phyloP scores from a whole-genome alignment of 257 asterid species.

The Anisodus tanguticus region DNA sequence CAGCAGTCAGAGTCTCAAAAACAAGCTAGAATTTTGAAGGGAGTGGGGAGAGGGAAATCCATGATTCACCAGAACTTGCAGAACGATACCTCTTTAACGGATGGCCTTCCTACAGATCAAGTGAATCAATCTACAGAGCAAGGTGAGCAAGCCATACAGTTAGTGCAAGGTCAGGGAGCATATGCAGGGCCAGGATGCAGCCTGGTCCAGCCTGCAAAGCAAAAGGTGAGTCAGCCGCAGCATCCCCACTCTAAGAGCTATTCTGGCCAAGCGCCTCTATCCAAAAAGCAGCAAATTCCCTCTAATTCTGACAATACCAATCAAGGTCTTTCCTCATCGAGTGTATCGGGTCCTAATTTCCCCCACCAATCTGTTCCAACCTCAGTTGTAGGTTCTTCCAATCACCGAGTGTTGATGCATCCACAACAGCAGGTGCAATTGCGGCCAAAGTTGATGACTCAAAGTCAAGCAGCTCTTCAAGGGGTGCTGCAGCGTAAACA shows the following conservation, averaged over 20 bases:
- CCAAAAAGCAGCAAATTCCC: constrained; percentile 52
- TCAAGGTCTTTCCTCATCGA: constrained; percentile 56
- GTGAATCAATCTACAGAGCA: constrained; percentile 55
- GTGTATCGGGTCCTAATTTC: constrained; percentile 48
- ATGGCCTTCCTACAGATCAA: constrained; percentile 62
- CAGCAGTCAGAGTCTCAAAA: constrained; percentile 68
- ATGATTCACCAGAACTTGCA: constrained; percentile 59
- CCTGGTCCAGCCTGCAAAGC: constrained; percentile 57
- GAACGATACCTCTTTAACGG: constrained; percentile 54
- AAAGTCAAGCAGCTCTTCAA: constrained; percentile 55
- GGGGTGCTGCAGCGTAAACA: constrained; percentile 56
- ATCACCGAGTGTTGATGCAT: constrained; percentile 41
- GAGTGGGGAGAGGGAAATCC: constrained; percentile 69
- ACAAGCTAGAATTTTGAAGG: constrained; percentile 70
- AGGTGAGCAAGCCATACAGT: constrained; percentile 52
- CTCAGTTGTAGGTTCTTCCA: constrained; percentile 47
- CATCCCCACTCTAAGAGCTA: constrained; percentile 58
- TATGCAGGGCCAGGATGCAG: constrained; percentile 49
- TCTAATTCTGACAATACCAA: constrained; percentile 55
- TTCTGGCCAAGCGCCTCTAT: background rate
- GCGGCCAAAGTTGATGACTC: constrained; percentile 63
- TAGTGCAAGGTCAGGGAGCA: constrained; percentile 53
- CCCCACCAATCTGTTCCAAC: constrained; percentile 58
- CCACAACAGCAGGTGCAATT: constrained; percentile 44
- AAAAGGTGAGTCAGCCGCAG: constrained; percentile 47